Conservation (phyloP, 371 early-diverging fungal species). For the Polyrhizophydium stewartii region DNA sequence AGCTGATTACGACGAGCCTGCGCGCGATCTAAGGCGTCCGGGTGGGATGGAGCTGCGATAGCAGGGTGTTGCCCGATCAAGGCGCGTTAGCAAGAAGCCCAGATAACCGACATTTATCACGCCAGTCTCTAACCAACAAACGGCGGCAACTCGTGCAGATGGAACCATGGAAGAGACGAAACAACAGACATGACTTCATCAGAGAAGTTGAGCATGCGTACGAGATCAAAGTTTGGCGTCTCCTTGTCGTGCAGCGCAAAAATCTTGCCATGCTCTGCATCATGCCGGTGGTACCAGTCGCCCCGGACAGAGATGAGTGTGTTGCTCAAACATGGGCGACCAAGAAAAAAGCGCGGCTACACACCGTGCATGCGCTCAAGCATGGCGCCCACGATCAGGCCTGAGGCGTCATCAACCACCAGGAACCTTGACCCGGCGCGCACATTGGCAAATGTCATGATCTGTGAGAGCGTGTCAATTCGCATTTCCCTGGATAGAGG, state of each 20-base stretch:
- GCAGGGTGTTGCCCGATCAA: not conserved
- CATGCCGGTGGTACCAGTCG: not conserved
- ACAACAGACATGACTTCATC: slow-evolving; percentile 49
- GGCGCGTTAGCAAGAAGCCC: no score
- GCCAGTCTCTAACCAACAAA: no score
- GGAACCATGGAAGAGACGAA: slow-evolving; percentile 61
- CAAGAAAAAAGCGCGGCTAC: not conserved
- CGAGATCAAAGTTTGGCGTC: slow-evolving; percentile 65
- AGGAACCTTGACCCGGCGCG: slow-evolving; percentile 63
- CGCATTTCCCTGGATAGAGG: slow-evolving; percentile 70
- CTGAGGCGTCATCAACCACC: slow-evolving; percentile 88
- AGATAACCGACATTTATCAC: no score
- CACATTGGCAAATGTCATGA: slow-evolving; percentile 78
- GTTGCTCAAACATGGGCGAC: not conserved
- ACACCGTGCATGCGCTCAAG: slow-evolving; percentile 78
- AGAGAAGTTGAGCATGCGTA: slow-evolving; percentile 65
- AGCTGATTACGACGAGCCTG: slow-evolving; percentile 10
- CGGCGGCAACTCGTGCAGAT: not conserved
- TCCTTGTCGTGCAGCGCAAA: slow-evolving; percentile 76
- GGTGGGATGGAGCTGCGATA: not conserved
- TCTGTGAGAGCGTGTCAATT: slow-evolving; percentile 87
- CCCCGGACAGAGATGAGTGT: not conserved
- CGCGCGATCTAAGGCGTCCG: not conserved
- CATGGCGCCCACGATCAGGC: slow-evolving; percentile 72
- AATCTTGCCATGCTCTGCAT: slow-evolving; percentile 12